Conservation (phyloP, 2,329 filamentous ascomycete species). For the Ampelomyces quisqualis region DNA sequence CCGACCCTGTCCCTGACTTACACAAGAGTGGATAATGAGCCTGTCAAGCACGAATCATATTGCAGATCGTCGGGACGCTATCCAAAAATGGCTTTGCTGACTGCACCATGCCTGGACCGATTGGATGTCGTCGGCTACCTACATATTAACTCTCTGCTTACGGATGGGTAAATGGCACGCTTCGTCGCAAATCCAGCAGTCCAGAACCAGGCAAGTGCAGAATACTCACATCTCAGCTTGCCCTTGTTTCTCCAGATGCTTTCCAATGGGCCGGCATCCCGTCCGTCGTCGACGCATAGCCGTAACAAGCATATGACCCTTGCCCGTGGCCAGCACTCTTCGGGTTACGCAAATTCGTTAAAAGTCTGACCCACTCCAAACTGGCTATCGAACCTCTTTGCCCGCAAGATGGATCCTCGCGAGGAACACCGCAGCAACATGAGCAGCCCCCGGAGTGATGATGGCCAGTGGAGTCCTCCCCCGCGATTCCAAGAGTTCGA, state of each 20-base stretch:
- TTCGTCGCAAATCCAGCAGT: slow-evolving; percentile 7
- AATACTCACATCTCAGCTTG: slow-evolving; percentile 14
- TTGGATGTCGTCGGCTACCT: slow-evolving; percentile 11
- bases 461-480: slow-evolving; percentile 24
- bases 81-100: slow-evolving; percentile 9
- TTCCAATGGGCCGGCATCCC: slow-evolving; percentile 4
- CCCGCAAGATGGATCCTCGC: slow-evolving; percentile 17
- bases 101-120: slow-evolving; percentile 8
- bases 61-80: slow-evolving; percentile 4
- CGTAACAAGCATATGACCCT: slow-evolving; percentile 13
- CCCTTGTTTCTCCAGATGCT: slow-evolving; percentile 2
- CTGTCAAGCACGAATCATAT: slow-evolving; percentile 11
- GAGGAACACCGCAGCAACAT: slow-evolving; percentile 16
- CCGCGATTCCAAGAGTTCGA: slow-evolving; percentile 25
- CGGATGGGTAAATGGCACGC: slow-evolving; percentile 13
- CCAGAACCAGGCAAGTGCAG: slow-evolving; percentile 12
- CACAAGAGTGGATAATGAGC: slow-evolving; percentile 6
- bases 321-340: slow-evolving; percentile 3
- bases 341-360: slow-evolving; percentile 4
- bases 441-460: slow-evolving; percentile 13
- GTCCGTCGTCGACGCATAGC: slow-evolving; percentile 9
- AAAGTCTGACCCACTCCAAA: slow-evolving; percentile 11
- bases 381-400: slow-evolving; percentile 3
- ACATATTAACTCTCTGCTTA: slow-evolving; percentile 17
- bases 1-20: slow-evolving; percentile 7